Evolutionary conservation across 2,329 filamentous ascomycete genomes (phyloP), one percentile per base, ranked within the genome.

Genomic region (Phaeosphaeria sp.): DNA sequence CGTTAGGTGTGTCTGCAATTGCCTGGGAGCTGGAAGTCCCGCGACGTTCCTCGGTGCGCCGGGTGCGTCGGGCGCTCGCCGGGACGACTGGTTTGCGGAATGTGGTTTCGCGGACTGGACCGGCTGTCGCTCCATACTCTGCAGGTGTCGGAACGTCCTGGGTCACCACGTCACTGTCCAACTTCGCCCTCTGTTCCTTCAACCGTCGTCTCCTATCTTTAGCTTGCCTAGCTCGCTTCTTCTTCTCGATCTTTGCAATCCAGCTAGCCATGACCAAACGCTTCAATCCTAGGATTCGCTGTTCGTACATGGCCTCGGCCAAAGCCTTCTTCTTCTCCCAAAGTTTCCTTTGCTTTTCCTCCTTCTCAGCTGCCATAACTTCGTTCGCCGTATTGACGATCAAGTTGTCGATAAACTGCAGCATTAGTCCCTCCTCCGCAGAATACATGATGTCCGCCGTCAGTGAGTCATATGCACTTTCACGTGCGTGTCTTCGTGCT

Each of bases 371-470:
- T 13, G 77, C 56, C 49, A 76, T 56, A 47, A 72, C 73, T 33
- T 73, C 67, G 2, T 68, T 65, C n/a, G 79, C 73, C 11, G 78
- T 68, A 11, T 72, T 68, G 4, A 68, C 64, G 22, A 77, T 69
- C 47, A 67, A 65, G 46, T 77, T 78, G 44, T 82, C 79, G 24
- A 83, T 64, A 55, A 77, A 82, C 54, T 83, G 80, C 53, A 78
- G 69, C 36, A 83, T 62, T 20, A 82, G 67, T n/a, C 81, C 81
- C 1, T 71, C 63, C n/a, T 67, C 65, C 0, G 71, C 67, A 27
- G 78, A 71, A 1, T 76, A 64, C n/a, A 79, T 70, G 17, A 82
- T 49, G 44, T 76, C 74, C 5, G 65, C 59, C 4, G 79, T 74
- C n/a, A 82, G 65, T 9, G 66, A 53, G 46, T 71, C 67, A 17